Evolutionary conservation across 2,329 filamentous ascomycete species (phyloP), one percentile per base, ranked within the genome.

Genomic region (Aspergillus oerlinghausenensis): DNA sequence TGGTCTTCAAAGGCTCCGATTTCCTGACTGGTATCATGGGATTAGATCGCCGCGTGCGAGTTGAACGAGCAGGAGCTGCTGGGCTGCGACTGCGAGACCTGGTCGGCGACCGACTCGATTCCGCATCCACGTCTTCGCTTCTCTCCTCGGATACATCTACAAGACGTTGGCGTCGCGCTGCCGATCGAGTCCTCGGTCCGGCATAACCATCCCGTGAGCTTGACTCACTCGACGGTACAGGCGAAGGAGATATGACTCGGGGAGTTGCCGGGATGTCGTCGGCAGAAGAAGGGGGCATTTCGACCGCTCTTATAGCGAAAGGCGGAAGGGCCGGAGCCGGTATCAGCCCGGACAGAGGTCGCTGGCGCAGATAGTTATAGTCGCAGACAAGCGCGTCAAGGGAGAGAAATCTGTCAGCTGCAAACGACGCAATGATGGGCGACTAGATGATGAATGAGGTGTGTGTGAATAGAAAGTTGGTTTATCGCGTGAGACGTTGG

Each of bases 161-260:
- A 52, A 84, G 75, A 50, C 80, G 79, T 66, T 82, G 86, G 55
- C 72, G 72, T 58, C 75, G 70, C 53, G 87, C 82, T 53, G 86
- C 87, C 35, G 91, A 93, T 66, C 91, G 85, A 60, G 91, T 95
- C 59, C 86, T 81, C 5, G 90, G 90, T 9, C 86, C 88, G 62
- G 84, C 85, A 74, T 95, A 87, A 59, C 82, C 82, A 70, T 87
- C 82, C 63, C 80, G 80, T 45, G 70, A 70, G 57, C 77, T 75
- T 23, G 65, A 69, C 70, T 73, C 55, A n/a, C 51, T 61, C 60
- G 79, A 80, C 1, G 85, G 85, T 2, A 88, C 88, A 43, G 92
- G 92, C 55, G 91, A 94, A 43, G 92, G 92, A 11, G 91, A 95
- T 65, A 94, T 95, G 65, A 97, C 89, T 69, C 91, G 88, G 67